phyloP scores from a whole-genome alignment of 148 eudicot species.

The Bassia scoparia region DNA sequence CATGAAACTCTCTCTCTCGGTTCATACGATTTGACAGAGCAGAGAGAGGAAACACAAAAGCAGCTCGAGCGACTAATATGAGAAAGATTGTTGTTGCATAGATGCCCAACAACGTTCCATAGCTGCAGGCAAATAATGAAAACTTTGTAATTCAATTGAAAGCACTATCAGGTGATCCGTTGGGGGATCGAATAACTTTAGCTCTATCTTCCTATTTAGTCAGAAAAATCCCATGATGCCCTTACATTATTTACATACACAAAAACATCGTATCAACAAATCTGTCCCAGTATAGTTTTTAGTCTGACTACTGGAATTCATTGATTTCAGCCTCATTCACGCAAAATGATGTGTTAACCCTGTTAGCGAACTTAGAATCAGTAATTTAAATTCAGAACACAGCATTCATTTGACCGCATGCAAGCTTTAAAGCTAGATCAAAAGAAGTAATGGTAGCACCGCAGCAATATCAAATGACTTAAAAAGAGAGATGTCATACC shows the following conservation, averaged over 20 bases:
- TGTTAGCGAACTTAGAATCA: background rate
- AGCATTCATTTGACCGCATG: background rate
- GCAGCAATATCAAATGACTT: background rate
- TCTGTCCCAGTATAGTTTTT: background rate
- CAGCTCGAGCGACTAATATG: slow-evolving; percentile 78
- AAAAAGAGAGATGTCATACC: slow-evolving; percentile 35
- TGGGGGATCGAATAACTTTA: background rate
- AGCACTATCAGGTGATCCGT: background rate
- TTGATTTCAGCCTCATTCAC: background rate
- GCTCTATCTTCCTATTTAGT: background rate
- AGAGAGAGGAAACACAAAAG: slow-evolving; percentile 91
- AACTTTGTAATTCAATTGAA: background rate
- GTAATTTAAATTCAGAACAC: background rate
- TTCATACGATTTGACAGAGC: slow-evolving; percentile 64
- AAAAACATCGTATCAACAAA: background rate
- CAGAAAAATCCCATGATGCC: background rate
- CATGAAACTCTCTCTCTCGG: slow-evolving; percentile 41
- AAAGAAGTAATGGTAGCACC: background rate
- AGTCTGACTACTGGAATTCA: background rate
- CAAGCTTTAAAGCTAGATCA: background rate
- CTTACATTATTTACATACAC: background rate
- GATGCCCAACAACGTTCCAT: slow-evolving; percentile 46
- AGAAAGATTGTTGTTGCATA: slow-evolving; percentile 51
- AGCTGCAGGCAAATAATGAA: slow-evolving; percentile 35
- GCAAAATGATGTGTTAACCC: background rate